Evolutionary conservation across 495 filamentous ascomycete species (phyloP).

Genomic region (Trichocladium antarcticum): DNA sequence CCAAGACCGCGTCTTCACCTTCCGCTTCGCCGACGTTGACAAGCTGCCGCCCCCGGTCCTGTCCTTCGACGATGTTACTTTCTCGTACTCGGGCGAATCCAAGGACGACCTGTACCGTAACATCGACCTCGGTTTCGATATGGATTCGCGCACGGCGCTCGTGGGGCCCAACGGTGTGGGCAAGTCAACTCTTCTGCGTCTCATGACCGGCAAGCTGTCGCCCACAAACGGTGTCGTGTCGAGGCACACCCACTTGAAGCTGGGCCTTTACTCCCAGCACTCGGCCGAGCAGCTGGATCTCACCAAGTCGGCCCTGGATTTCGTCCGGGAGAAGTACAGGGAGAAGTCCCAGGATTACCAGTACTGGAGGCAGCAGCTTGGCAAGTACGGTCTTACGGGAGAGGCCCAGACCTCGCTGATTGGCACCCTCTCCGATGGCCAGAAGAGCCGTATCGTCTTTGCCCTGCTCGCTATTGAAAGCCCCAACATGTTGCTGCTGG

Average conservation of each 20-base stretch:
- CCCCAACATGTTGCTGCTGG: slow-evolving; percentile 94
- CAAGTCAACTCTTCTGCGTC: slow-evolving; percentile 93
- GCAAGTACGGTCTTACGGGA: slow-evolving; percentile 81
- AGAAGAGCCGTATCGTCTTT: slow-evolving; percentile 96
- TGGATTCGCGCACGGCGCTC: slow-evolving; percentile 95
- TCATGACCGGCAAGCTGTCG: slow-evolving; percentile 94
- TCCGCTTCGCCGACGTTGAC: slow-evolving; percentile 97
- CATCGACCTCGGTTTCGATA: slow-evolving; percentile 96
- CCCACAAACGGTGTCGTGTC: slow-evolving; percentile 71
- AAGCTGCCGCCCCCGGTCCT: slow-evolving; percentile 95
- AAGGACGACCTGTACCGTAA: slow-evolving; percentile 91
- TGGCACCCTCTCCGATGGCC: slow-evolving; percentile 93
- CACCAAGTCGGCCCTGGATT: slow-evolving; percentile 94
- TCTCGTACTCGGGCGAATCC: slow-evolving; percentile 86
- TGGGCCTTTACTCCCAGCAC: slow-evolving; percentile 96
- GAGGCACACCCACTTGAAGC: slow-evolving; percentile 94
- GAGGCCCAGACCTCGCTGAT: slow-evolving; percentile 94
- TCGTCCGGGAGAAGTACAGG: slow-evolving; percentile 89
- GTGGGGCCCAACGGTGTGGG: slow-evolving; percentile 99
- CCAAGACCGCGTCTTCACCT: slow-evolving; percentile 84
- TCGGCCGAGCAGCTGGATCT: slow-evolving; percentile 96
- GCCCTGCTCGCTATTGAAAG: slow-evolving; percentile 89
- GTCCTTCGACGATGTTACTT: slow-evolving; percentile 92
- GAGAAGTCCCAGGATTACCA: slow-evolving; percentile 92
- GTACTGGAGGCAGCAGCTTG: slow-evolving; percentile 97